Percentiles rank a stretch among this genome's conserved stretches.
Evolutionary conservation across 2,329 filamentous ascomycete species (phyloP).

Genomic region (Orbilia brochopaga): DNA sequence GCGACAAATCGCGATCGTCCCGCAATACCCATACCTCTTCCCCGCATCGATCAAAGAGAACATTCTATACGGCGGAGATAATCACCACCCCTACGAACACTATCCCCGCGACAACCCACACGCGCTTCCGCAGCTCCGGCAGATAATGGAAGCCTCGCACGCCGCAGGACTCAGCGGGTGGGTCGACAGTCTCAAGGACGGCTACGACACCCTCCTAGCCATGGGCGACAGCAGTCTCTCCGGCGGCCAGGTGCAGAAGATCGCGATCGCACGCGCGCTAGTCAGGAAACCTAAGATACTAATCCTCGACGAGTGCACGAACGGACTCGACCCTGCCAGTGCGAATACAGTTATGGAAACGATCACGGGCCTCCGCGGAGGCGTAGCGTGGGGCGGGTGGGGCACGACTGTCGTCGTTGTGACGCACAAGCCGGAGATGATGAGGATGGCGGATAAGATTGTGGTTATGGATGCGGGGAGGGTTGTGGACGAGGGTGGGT

Average conservation of each 20-base stretch:
- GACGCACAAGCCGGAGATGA: conserved; percentile 85
- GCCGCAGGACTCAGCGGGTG: conserved; percentile 56
- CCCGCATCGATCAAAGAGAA: conserved; percentile 78
- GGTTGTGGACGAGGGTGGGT: conserved; percentile 72
- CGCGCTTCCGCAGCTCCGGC: conserved; percentile 62
- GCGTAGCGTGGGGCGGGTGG: conserved; percentile 39
- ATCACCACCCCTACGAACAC: conserved; percentile 54
- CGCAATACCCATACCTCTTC: conserved; percentile 77
- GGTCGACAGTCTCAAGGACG: conserved; percentile 66
- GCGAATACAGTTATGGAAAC: conserved; percentile 70
- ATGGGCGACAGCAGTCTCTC: conserved; percentile 80
- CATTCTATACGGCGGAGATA: conserved; percentile 76
- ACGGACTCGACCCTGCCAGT: conserved; percentile 74
- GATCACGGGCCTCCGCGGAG: conserved; percentile 62
- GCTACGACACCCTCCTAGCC: conserved; percentile 71
- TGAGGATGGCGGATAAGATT: conserved; percentile 76
- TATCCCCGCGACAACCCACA: conserved; percentile 61
- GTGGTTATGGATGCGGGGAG: conserved; percentile 73
- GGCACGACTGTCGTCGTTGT: conserved; percentile 72
- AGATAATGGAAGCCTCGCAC: conserved; percentile 54
- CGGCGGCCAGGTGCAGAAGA: conserved; percentile 80
- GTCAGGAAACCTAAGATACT: conserved; percentile 73
- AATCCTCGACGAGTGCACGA: conserved; percentile 86
- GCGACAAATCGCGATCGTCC: conserved; percentile 69
- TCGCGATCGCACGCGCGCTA: conserved; percentile 81